Evolutionary conservation across 2,329 filamentous ascomycete genomes (phyloP).

Genomic region (Seiridium cupressi): DNA sequence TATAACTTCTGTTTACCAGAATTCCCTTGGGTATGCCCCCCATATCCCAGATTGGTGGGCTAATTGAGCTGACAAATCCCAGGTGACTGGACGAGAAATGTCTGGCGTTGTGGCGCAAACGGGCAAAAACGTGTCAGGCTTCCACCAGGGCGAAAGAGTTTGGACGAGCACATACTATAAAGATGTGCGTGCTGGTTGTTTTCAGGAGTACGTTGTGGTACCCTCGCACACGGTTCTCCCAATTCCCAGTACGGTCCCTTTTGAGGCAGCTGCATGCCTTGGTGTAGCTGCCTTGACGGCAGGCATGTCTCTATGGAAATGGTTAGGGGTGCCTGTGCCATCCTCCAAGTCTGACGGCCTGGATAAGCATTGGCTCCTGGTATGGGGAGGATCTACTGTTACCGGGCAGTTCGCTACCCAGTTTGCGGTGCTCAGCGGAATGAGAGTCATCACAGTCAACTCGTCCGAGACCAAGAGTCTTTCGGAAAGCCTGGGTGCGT

Average conservation of each 20-base stretch:
- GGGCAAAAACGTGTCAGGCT: slow-evolving; percentile 20
- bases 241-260: slow-evolving; percentile 30
- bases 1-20: slow-evolving; percentile 39
- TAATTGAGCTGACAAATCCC: not conserved
- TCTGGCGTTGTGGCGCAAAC: slow-evolving; percentile 26
- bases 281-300: slow-evolving; percentile 40
- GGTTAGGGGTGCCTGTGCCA: slow-evolving; percentile 31
- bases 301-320: slow-evolving; percentile 39
- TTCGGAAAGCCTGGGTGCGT: slow-evolving; percentile 28
- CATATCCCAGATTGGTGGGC: not conserved
- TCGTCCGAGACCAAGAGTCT: slow-evolving; percentile 28
- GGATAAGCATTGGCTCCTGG: slow-evolving; percentile 26
- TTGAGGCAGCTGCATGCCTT: slow-evolving; percentile 33
- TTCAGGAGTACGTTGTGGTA: slow-evolving; percentile 39
- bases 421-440: slow-evolving; percentile 29
- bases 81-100: slow-evolving; percentile 29
- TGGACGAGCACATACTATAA: slow-evolving; percentile 41
- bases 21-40: slow-evolving; percentile 26
- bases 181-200: slow-evolving; percentile 38
- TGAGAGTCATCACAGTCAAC: slow-evolving; percentile 34
- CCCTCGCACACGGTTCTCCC: slow-evolving; percentile 38
- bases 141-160: slow-evolving; percentile 25
- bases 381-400: slow-evolving; percentile 40
- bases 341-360: slow-evolving; percentile 10
- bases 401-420: slow-evolving; percentile 40